Evolutionary conservation across 768 basidiomycete genomes (phyloP).

Genomic region (Collybia sordida): DNA sequence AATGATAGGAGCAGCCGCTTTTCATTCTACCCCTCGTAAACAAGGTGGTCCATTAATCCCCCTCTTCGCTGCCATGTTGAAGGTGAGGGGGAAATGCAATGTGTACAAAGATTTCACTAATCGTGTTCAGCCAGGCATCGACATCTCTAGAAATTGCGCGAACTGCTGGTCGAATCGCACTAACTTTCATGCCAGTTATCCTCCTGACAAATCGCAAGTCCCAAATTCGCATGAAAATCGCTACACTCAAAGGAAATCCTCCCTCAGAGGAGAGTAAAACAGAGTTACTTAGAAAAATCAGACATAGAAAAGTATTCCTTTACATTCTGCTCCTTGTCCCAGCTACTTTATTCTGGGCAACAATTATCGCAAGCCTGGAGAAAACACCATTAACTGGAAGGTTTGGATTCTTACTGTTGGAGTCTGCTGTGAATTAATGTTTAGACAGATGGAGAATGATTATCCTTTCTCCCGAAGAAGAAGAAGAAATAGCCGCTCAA

Average conservation of each 20-base stretch:
- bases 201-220: constrained; percentile 57
- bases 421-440: constrained; percentile 3
- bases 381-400: constrained; percentile 84
- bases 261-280: constrained; percentile 54
- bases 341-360: constrained; percentile 59
- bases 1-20: constrained; percentile 16
- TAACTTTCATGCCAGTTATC: constrained; percentile 75
- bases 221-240: constrained; percentile 47
- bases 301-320: constrained; percentile 46
- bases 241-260: constrained; percentile 49
- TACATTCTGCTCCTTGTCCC: constrained; percentile 64
- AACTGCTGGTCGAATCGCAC: constrained; percentile 66
- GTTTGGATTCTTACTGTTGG: constrained; percentile 36
- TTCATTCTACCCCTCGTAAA: constrained; percentile 38
- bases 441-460: constrained; percentile 79
- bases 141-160: constrained; percentile 70
- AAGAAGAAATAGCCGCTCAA: constrained; percentile 82
- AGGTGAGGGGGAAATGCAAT: constrained; percentile 40
- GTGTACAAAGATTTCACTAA: constrained; percentile 3
- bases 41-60: constrained; percentile 44
- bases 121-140: constrained; percentile 53
- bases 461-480: constrained; percentile 88
- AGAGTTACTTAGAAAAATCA: constrained; percentile 45
- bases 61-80: constrained; percentile 57
- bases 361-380: constrained; percentile 72